These are phyloP conservation scores for Royoungia palumana DNA, from an alignment of 768 basidiomycete genomes.

Conservation along the genomic window DNA sequence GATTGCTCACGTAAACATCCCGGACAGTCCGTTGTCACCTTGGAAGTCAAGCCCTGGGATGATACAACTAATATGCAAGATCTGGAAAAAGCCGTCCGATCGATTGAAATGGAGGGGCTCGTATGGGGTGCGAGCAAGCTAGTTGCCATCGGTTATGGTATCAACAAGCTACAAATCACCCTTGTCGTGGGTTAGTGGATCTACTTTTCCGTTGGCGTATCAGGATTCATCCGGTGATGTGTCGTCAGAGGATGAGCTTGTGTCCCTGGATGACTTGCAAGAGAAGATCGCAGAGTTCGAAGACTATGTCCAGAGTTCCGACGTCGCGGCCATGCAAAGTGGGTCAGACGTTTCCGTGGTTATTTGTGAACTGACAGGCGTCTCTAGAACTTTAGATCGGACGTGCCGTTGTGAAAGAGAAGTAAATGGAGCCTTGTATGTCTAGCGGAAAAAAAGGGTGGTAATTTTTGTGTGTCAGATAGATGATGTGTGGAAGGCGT, in stretches of 20 bases:
- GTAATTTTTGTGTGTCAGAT: slow-evolving; percentile 10
- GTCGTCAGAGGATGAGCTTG: slow-evolving; percentile 84
- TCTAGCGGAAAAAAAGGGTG: slow-evolving; percentile 4
- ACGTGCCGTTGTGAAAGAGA: neutral
- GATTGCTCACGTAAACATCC: slow-evolving; percentile 9
- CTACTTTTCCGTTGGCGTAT: neutral
- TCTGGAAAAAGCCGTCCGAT: slow-evolving; percentile 79
- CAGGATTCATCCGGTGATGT: neutral
- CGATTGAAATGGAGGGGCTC: slow-evolving; percentile 85
- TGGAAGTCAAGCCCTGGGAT: slow-evolving; percentile 99
- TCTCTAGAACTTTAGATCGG: slow-evolving; percentile 22
- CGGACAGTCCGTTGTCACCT: slow-evolving; percentile 87
- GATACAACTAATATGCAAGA: slow-evolving; percentile 96
- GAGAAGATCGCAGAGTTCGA: slow-evolving; percentile 85
- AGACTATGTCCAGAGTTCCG: slow-evolving; percentile 87
- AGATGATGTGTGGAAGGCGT: slow-evolving; percentile 1
- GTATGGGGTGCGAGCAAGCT: slow-evolving; percentile 95
- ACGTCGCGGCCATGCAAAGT: slow-evolving; percentile 95
- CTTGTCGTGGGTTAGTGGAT: slow-evolving; percentile 50
- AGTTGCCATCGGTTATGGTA: slow-evolving; percentile 89
- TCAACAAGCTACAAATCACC: slow-evolving; percentile 84
- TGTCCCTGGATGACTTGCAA: slow-evolving; percentile 90
- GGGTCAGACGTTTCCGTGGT: slow-evolving; percentile 1
- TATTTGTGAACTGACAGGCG: slow-evolving; percentile 1
- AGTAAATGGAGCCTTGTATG: slow-evolving; percentile 7